Evolutionary conservation across 176 grass and related monocot genomes (phyloP), one percentile per base, ranked within the genome.

Genomic region (Poa pratensis): DNA sequence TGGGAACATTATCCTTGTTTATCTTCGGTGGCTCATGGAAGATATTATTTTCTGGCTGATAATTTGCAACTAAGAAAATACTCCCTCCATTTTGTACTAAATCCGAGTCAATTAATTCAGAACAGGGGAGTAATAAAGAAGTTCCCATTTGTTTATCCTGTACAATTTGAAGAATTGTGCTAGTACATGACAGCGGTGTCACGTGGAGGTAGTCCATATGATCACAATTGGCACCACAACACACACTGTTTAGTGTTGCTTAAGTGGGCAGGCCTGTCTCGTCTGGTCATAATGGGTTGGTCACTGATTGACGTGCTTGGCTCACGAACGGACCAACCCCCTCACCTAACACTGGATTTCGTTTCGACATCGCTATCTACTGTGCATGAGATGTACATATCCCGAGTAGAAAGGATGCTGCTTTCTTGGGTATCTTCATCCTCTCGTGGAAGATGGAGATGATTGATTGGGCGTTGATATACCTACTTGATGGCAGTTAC

Each of bases 321-420:
- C 69, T 46, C 69, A 40, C 18, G 37, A 23, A 71, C 37, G 58
- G 22, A 28, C 60, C 60, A 63, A 63, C 40, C 69, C 69, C 69
- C n/a, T 73, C 42, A 73, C 69, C 69, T 73, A 73, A 73, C 69
- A 16, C 39, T 16, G 69, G 8, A 43, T 70, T 20, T 43, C 9
- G 69, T 12, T 23, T 39, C 37, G 6, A 72, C 16, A 22, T 46
- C 69, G 7, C 69, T 26, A 48, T 48, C 12, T 16, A 48, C 6
- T 71, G 68, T 71, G 26, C 39, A 5, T 4, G 2, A 71, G 43
- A 45, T 71, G 68, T 71, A 42, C 40, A 42, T 42, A 45, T 71
- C 22, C 17, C 28, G 58, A 24, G 3, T 32, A 27, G 15, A 65
- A 65, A 34, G 62, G 62, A 15, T 3, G 14, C 10, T 24, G 14